Evolutionary conservation across 805 yeast species (phyloP).

Genomic region (Candida tammaniensis): DNA sequence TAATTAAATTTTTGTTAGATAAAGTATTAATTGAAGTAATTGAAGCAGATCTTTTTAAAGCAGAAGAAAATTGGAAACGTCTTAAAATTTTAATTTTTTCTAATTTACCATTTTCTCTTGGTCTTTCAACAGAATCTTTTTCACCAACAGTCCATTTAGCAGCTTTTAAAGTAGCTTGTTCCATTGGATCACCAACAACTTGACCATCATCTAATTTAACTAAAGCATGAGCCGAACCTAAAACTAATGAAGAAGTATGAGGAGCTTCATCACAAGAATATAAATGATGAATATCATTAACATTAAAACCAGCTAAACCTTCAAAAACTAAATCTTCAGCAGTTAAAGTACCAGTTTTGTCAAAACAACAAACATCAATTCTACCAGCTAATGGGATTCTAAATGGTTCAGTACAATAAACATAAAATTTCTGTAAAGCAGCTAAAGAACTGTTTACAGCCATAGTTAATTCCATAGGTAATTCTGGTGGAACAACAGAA

Average conservation of each 20-base stretch:
- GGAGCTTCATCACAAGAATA: slow-evolving; percentile 64
- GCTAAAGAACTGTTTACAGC: slow-evolving; percentile 92
- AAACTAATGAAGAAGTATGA: slow-evolving; percentile 59
- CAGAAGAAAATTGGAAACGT: slow-evolving; percentile 95
- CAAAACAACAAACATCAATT: slow-evolving; percentile 97
- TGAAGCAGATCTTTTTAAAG: slow-evolving; percentile 91
- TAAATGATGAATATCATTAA: slow-evolving; percentile 52
- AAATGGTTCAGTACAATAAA: slow-evolving; percentile 98
- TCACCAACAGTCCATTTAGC: slow-evolving; percentile 80
- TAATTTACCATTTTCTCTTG: slow-evolving; percentile 22
- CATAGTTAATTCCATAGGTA: slow-evolving; percentile 98
- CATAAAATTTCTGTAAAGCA: slow-evolving; percentile 80
- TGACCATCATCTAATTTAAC: slow-evolving; percentile 95
- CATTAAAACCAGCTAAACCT: slow-evolving; percentile 83
- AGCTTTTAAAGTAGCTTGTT: slow-evolving; percentile 88
- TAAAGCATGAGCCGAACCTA: slow-evolving; percentile 95
- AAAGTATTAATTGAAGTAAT: slow-evolving; percentile 56
- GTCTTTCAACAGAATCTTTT: slow-evolving; percentile 66
- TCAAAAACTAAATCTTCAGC: slow-evolving; percentile 96
- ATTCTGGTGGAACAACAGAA: slow-evolving; percentile 97
- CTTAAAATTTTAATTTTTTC: slow-evolving; percentile 72
- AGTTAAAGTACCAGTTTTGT: slow-evolving; percentile 96
- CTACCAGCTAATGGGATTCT: slow-evolving; percentile 97
- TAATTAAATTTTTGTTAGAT: slow-evolving; percentile 59
- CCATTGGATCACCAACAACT: slow-evolving; percentile 99